Base-by-base conservation (phyloP, 1,284 basidiomycete species). In the Takashimella koratensis region DNA sequence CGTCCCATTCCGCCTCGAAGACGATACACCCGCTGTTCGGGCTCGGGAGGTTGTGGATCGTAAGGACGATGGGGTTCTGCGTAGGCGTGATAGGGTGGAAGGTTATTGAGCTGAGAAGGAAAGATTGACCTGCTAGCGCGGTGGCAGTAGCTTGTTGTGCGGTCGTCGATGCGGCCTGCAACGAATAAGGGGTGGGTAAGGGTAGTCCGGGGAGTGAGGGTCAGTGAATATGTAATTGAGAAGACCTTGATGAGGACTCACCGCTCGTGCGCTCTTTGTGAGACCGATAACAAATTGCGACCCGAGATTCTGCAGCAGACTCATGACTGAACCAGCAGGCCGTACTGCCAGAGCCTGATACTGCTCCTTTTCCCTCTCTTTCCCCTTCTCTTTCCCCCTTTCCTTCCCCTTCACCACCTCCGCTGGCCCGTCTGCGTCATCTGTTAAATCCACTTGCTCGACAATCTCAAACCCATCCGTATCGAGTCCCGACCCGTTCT, bases 201-300 rank as follows among this genome's bases (percentile, higher is more conserved):
- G n/a, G n/a, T n/a, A n/a, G n/a, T n/a, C n/a, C n/a, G n/a, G n/a
- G n/a, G n/a, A n/a, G n/a, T n/a, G n/a, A n/a, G n/a, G n/a, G n/a
- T n/a, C n/a, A n/a, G n/a, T n/a, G n/a, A n/a, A n/a, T n/a, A n/a
- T n/a, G n/a, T n/a, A n/a, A n/a, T n/a, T n/a, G n/a, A n/a, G n/a
- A n/a, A n/a, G n/a, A n/a, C 16, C 30, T 45, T 13, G n/a, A 21
- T 22, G 41, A 19, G 5, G 21, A 63, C 66, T 52, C 43, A 67
- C 68, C 2, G 68, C 65, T 44, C 68, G 59, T 16, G 70, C 69
- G 5, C 60, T 49, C 58, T 74, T 74, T 16, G 63, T 65, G 45
- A 71, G 53, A 25, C 72, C 72, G 40, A 74, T 58, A 2, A 71
- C 71, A 45, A 74, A 70, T 4, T 67, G 67, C 43, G 60, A 69